Base-by-base conservation (phyloP, 805 yeast species). In the Cyberlindnera americana region DNA sequence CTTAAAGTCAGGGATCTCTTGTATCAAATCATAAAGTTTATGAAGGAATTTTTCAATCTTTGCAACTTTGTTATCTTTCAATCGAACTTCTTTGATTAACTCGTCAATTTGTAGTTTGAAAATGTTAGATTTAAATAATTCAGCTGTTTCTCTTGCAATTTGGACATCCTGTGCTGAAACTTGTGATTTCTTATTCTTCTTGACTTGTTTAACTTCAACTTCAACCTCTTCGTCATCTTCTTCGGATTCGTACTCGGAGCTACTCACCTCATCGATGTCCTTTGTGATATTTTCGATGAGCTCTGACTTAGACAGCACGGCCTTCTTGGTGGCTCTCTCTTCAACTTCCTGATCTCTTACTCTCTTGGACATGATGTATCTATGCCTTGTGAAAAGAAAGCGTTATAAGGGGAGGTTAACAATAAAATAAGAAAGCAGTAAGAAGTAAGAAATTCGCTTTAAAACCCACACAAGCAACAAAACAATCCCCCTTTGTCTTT, bases 31-130 rank as follows among this genome's bases (percentile, higher is more conserved):
- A 50, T 87, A 81, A 23, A 89, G 59, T 55, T 81, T 73, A 57
- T 83, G 95, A 32, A 89, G 67, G 36, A 82, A 83, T 46, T 79
- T 81, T 57, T 87, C 95, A 41, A 87, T 77, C 35, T 71, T 68
- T 36, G 75, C 59, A 31, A 83, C 73, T 54, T 82, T 81, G 14
- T 76, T 62, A 15, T 86, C 91, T 52, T 84, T 84, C 29, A 90
- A 61, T 51, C 78, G 76, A 29, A 91, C 75, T 61, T 91, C 98
- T 50, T 78, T 76, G 51, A 93, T 67, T 29, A 93, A 68, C 59
- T 90, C 98, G 63, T 90, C 98, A 45, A 93, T 89, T 66, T 93
- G 96, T 42, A 93, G 65, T 61, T 93, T 93, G 78, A 93, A 91
- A 40, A 93, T 89, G 62, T 90, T 93, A 8, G 96, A 88, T 57